Evolutionary conservation across 805 yeast species (phyloP).

Genomic region (Yarrowia sp.): DNA sequence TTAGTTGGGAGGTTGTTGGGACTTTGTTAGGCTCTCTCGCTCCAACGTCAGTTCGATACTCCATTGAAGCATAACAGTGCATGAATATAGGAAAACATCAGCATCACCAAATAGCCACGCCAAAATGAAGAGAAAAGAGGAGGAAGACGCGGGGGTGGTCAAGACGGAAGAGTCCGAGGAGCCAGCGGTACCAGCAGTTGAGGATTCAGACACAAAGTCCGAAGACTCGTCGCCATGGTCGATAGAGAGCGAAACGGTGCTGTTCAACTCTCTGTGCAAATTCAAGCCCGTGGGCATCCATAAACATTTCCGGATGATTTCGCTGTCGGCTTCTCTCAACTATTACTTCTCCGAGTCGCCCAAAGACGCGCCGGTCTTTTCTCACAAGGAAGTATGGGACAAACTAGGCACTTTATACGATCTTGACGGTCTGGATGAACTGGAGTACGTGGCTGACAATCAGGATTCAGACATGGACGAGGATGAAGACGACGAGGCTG

Average conservation of each 20-base stretch:
- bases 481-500: constrained; percentile 31
- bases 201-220: neutral
- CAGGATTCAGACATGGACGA: constrained; percentile 28
- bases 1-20: neutral
- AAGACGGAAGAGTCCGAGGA: constrained; percentile 7
- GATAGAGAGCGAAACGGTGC: constrained; percentile 64
- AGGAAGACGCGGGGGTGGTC: constrained; percentile 6
- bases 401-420: constrained; percentile 63
- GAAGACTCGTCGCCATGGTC: constrained; percentile 55
- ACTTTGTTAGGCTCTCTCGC: neutral
- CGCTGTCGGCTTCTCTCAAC: constrained; percentile 46
- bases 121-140: constrained; percentile 5
- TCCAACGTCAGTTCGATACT: too few species aligned
- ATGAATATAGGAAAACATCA: too few species aligned
- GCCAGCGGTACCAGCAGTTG: neutral
- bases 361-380: constrained; percentile 52
- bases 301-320: constrained; percentile 51
- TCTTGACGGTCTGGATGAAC: constrained; percentile 61
- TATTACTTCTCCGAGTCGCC: constrained; percentile 45
- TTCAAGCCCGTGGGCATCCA: constrained; percentile 70
- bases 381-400: constrained; percentile 59
- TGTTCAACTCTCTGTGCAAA: constrained; percentile 67
- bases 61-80: too few species aligned
- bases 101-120: too few species aligned
- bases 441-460: constrained; percentile 49